Percentiles rank a stretch among this genome's conserved stretches.
phyloP scores from a whole-genome alignment of 2,329 filamentous ascomycete species.

The Gaeumannomyces sp. region DNA sequence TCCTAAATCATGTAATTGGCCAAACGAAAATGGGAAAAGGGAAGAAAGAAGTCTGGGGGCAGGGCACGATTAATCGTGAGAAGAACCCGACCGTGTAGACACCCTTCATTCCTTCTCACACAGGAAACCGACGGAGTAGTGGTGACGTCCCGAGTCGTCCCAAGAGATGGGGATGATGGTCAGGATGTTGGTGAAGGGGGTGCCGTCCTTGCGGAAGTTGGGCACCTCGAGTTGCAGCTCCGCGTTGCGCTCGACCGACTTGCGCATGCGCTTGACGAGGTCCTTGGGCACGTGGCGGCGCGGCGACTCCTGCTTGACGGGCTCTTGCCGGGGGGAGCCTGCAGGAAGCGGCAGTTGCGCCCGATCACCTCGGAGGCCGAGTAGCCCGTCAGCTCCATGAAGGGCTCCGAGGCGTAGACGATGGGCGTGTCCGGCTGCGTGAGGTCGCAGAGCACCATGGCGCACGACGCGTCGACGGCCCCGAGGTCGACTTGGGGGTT shows the following conservation, averaged over 20 bases:
- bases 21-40: neutral
- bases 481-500: constrained; percentile 75
- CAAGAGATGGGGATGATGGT: constrained; percentile 77
- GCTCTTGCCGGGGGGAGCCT: constrained; percentile 51
- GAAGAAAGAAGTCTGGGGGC: too few species aligned
- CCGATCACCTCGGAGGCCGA: constrained; percentile 66
- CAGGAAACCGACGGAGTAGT: constrained; percentile 77
- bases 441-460: constrained; percentile 77
- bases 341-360: constrained; percentile 78
- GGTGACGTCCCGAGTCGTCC: constrained; percentile 49
- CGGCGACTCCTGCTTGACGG: constrained; percentile 50
- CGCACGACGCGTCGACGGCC: constrained; percentile 76
- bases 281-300: constrained; percentile 59
- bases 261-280: constrained; percentile 54
- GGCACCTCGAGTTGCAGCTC: constrained; percentile 52
- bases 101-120: constrained; percentile 38
- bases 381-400: constrained; percentile 75
- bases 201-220: constrained; percentile 77
- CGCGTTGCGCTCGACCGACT: constrained; percentile 35
- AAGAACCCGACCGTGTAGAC: neutral
- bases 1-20: neutral
- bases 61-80: neutral
- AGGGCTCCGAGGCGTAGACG: constrained; percentile 78
- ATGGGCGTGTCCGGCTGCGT: constrained; percentile 69
- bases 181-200: constrained; percentile 73